Base-by-base conservation (phyloP, 768 basidiomycete genomes). In the Tulasnella sp. region DNA sequence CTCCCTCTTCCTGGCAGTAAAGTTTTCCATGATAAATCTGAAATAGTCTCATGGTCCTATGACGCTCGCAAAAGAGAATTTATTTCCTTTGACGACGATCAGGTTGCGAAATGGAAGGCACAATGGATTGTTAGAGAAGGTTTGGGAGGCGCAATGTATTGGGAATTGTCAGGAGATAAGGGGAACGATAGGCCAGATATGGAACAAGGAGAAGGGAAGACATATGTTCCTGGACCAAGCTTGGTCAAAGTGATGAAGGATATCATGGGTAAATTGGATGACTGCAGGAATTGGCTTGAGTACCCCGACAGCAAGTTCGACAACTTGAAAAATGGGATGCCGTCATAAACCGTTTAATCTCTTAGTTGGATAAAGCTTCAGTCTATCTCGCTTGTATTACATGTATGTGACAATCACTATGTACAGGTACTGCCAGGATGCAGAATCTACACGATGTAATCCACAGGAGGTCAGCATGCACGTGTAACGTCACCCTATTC, bases 141-240 rank as follows among this genome's bases (percentile, higher is more conserved):
- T 0, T 67, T 98, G 3, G 87, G 85, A 5, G 95, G 95, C 0
- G 84, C 83, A 49, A 99, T 99, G 95, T 71, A 60, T 82, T 70
- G 68, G 69, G 64, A 66, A 54, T 20, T 58, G 13, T 33, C 24
- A n/a, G 48, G 40, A 24, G 55, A 54, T 35, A 55, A 92, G 63
- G 77, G 77, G 1, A 67, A 67, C 4, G 58, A 63, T 27, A 73
- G 83, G 45, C 77, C 82, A 33, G 83, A 76, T 12, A 80, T 87
- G 77, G 84, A 88, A 56, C 65, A 67, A 6, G 53, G 47, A 8
- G 53, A 51, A 19, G 58, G 85, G 2, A 90, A 90, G 64, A 81
- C 81, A 24, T 70, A 72, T 3, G 76, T 82, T 57, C 75, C 78
- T 27, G 80, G 87, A 3, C 62, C 64, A 54, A 86, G 83, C 59